Base-by-base conservation (phyloP, 2,329 filamentous ascomycete genomes). In the Colletotrichum sp. region DNA sequence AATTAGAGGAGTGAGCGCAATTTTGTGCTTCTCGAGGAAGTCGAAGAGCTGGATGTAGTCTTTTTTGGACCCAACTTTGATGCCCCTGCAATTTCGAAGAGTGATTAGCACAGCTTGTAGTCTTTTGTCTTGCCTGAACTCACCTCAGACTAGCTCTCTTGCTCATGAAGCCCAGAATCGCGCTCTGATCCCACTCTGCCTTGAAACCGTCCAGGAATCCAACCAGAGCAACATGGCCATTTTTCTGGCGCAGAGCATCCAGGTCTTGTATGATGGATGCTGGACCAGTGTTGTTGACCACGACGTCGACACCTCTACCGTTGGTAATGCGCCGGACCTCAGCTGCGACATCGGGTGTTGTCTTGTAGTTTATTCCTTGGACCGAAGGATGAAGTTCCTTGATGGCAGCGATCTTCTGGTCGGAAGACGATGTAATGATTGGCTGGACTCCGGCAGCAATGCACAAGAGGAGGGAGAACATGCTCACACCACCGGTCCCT, bases 401-500 rank as follows among this genome's bases (percentile, higher is more conserved):
- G 55, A 82, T 64, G 1, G 71, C 30, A 18, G 75, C 76, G 5
- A 82, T 77, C 73, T 82, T 82, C 13, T 49, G 77, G 66, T 82
- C 79, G 5, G 81, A 82, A 2, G 81, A 82, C 2, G 81, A 82
- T 8, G 81, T 81, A 68, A 83, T 79, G 71, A 82, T 82, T 7
- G 79, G 78, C n/a, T 71, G 60, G 15, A 80, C 68, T 13, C 79
- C 81, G 13, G 67, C 76, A 7, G 79, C 81, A 28, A 81, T 71
- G 32, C 78, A 79, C 15, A 83, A 49, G 13, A 80, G 57, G 16
- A 81, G 70, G 16, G 78, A 78, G 32, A 80, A 81, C 76, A 81
- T 67, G 75, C 80, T 81, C 18, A 83, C 81, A 24, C 81, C 81
- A 8, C 81, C 80, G 4, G 81, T 82, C 28, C 80, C 80, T 79